Conservation (phyloP, 2,329 filamentous ascomycete species). For the Celoporthe dispersa region DNA sequence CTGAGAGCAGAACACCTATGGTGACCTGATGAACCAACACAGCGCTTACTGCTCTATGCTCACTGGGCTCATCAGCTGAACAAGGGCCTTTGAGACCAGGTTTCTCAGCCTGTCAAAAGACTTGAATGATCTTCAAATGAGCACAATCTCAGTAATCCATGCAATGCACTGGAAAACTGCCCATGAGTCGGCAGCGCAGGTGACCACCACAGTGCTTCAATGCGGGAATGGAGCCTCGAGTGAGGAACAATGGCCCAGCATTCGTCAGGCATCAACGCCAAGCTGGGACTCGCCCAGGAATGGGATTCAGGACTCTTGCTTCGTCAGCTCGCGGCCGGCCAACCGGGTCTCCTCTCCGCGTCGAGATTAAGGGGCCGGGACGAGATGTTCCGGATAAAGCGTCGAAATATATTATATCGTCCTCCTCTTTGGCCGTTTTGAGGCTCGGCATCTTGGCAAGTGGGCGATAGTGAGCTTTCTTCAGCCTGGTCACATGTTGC, state of each 20-base stretch:
- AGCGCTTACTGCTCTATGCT: too few relatives aligned
- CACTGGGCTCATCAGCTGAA: neutral
- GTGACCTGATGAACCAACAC: neutral
- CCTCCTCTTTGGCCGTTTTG: neutral
- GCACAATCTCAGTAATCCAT: neutral
- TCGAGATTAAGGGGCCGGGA: neutral
- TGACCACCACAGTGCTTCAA: neutral
- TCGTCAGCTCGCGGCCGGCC: neutral
- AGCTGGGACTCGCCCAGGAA: neutral
- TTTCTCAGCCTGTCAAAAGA: neutral
- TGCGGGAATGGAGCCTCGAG: neutral
- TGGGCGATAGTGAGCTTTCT: neutral
- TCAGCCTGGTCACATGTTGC: neutral
- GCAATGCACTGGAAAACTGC: neutral
- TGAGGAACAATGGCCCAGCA: neutral
- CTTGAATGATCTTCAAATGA: neutral
- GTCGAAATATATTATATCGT: neutral
- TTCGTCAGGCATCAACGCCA: neutral
- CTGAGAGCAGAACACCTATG: neutral
- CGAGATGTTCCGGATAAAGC: conserved; percentile 5
- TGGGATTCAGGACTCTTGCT: neutral
- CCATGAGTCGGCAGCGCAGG: neutral
- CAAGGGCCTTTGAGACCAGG: neutral
- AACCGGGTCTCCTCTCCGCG: neutral
- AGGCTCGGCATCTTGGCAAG: neutral